phyloP scores from a whole-genome alignment of 371 early-diverging fungal species.

The Mortierella sp. region DNA sequence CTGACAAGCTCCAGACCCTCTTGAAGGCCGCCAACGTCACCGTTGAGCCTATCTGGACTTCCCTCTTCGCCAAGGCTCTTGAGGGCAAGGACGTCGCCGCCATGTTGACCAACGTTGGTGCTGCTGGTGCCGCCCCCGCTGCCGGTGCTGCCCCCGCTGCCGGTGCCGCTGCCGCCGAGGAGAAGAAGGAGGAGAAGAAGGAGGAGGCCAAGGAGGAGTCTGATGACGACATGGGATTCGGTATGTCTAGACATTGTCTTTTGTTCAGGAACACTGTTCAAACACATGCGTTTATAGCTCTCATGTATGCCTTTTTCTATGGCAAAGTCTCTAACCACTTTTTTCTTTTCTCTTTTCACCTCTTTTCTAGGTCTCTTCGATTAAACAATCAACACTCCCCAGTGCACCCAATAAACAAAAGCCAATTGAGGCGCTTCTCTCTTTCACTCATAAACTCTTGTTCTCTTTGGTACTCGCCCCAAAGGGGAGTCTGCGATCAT shows the following conservation, averaged over 20 bases:
- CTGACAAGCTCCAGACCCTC: conserved; percentile 94
- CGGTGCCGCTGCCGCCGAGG: conserved; percentile 64
- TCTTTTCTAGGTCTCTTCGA: conserved; percentile 22
- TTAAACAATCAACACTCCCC: conserved; percentile 24
- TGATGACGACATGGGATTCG: conserved; percentile 96
- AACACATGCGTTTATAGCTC: not conserved
- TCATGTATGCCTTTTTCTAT: too few relatives aligned
- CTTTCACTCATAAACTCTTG: not conserved
- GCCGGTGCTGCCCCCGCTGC: conserved; percentile 67
- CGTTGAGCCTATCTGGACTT: conserved; percentile 96
- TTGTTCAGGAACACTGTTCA: too few relatives aligned
- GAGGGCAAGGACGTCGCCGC: conserved; percentile 93
- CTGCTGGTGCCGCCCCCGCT: conserved; percentile 80
- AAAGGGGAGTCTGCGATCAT: too few relatives aligned
- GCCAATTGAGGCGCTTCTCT: conserved; percentile 17
- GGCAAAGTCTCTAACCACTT: too few relatives aligned
- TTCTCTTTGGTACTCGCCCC: too few relatives aligned
- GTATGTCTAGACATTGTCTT: conserved; percentile 50
- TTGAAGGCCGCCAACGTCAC: conserved; percentile 93
- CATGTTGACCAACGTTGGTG: conserved; percentile 93
- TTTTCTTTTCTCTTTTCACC: not conserved
- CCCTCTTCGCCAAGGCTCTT: conserved; percentile 97
- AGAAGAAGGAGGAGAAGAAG: conserved; percentile 74
- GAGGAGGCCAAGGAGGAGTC: conserved; percentile 90
- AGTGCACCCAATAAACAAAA: conserved; percentile 21